These are phyloP conservation scores for Hysterangium stoloniferum DNA, from an alignment of 768 basidiomycete genomes.

Conservation along the genomic window DNA sequence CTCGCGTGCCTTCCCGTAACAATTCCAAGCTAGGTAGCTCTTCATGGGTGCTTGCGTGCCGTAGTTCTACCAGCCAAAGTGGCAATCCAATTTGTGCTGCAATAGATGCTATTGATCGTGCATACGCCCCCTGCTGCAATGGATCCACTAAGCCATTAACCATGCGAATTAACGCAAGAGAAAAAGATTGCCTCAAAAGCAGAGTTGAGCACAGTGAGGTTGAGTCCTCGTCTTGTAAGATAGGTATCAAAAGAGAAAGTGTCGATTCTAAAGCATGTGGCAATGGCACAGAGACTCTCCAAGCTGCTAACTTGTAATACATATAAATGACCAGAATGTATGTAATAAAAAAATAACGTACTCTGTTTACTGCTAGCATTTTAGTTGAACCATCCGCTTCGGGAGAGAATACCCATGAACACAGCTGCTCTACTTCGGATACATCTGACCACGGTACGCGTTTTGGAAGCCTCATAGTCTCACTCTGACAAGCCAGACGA, in stretches of 20 bases:
- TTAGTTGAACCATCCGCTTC: conserved; percentile 52
- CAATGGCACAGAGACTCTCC: conserved; percentile 66
- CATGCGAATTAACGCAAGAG: conserved; percentile 75
- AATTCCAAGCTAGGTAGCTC: conserved; percentile 81
- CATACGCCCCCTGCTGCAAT: conserved; percentile 81
- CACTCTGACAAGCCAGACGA: too few species aligned
- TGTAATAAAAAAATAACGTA: conserved; percentile 25
- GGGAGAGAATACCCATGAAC: conserved; percentile 65
- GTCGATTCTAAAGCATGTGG: conserved; percentile 77
- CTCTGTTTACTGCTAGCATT: conserved; percentile 53
- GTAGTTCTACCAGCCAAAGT: conserved; percentile 80
- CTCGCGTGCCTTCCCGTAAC: conserved; percentile 65
- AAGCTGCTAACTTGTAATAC: conserved; percentile 59
- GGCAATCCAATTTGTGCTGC: conserved; percentile 83
- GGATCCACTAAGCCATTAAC: conserved; percentile 96
- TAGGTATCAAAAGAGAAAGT: conserved; percentile 51
- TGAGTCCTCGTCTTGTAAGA: conserved; percentile 42
- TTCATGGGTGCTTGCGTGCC: conserved; percentile 95
- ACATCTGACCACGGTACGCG: conserved; percentile 72
- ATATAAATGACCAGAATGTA: conserved; percentile 1
- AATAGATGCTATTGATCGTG: conserved; percentile 84
- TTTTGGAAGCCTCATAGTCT: conserved; percentile 69
- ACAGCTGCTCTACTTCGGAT: conserved; percentile 66
- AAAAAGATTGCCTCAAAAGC: conserved; percentile 66
- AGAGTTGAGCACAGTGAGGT: conserved; percentile 24